Conservation (phyloP, 345 rosid genomes). For the Cardamine occulta region DNA sequence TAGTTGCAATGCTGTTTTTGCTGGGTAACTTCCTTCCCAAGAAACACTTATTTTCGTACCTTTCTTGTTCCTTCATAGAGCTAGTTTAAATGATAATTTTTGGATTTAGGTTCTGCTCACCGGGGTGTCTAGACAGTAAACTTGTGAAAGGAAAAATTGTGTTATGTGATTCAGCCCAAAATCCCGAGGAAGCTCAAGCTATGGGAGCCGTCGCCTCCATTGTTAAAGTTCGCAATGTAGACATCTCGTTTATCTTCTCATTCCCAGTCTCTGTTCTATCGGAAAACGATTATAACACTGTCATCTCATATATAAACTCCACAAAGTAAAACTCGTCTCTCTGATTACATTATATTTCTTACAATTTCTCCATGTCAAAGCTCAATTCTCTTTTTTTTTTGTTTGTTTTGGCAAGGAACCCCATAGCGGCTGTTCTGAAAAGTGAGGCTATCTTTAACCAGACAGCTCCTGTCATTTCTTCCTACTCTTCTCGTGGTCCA, state of each 20-base stretch:
- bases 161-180: slow-evolving; percentile 22
- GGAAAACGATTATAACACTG: background rate
- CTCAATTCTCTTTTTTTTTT: background rate
- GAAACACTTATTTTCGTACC: background rate
- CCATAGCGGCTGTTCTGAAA: slow-evolving; percentile 41
- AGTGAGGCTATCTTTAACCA: slow-evolving; percentile 40
- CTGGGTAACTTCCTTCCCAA: slow-evolving; percentile 28
- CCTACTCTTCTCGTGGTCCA: slow-evolving; percentile 64
- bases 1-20: slow-evolving; percentile 23
- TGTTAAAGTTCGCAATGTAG: background rate
- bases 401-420: slow-evolving; percentile 20
- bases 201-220: slow-evolving; percentile 44
- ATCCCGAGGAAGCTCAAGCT: slow-evolving; percentile 18
- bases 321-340: slow-evolving; percentile 39
- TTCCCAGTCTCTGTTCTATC: slow-evolving; percentile 39
- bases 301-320: slow-evolving; percentile 43
- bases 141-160: slow-evolving; percentile 54
- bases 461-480: slow-evolving; percentile 44
- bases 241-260: slow-evolving; percentile 27
- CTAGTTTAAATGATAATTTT: background rate
- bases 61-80: background rate
- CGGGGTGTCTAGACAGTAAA: slow-evolving; percentile 37
- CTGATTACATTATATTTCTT: background rate
- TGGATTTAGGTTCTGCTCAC: slow-evolving; percentile 39
- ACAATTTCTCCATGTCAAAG: background rate